Percentiles rank a stretch among this genome's conserved stretches.
phyloP scores from a whole-genome alignment of 352 stramenopile species.

The Phytopythium helicoides region DNA sequence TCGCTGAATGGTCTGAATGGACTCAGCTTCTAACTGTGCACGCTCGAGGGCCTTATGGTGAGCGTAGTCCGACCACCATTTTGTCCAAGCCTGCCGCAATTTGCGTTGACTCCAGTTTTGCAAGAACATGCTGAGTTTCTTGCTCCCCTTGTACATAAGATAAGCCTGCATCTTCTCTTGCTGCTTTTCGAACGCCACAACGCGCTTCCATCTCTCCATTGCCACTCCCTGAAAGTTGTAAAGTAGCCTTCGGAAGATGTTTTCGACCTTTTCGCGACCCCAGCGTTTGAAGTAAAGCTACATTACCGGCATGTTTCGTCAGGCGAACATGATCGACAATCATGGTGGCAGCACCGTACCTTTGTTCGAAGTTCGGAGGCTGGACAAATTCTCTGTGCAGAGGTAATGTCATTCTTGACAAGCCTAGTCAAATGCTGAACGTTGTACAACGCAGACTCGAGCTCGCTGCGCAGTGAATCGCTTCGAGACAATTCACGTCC shows the following conservation, averaged over 20 bases:
- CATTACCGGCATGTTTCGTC: neutral
- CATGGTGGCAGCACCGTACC: conserved; percentile 10
- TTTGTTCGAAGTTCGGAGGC: conserved; percentile 57
- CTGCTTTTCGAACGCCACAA: conserved; percentile 56
- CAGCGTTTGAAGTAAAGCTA: conserved; percentile 80
- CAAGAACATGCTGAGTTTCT: conserved; percentile 71
- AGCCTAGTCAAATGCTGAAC: conserved; percentile 67
- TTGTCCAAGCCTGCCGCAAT: conserved; percentile 60
- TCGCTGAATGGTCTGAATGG: conserved; percentile 58
- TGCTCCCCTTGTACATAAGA: conserved; percentile 75
- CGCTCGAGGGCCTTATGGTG: conserved; percentile 52
- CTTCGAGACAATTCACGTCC: neutral
- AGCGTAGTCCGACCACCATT: conserved; percentile 60
- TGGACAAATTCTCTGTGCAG: conserved; percentile 67
- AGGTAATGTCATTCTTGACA: conserved; percentile 73
- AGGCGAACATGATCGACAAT: neutral
- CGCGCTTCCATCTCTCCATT: conserved; percentile 55
- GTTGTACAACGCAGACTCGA: conserved; percentile 51
- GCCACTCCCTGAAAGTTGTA: conserved; percentile 66
- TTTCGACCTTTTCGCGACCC: conserved; percentile 73
- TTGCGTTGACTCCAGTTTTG: conserved; percentile 71
- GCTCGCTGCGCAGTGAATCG: conserved; percentile 42
- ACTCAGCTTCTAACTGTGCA: conserved; percentile 38
- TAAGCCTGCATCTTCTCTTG: conserved; percentile 73
- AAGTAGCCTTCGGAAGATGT: conserved; percentile 66